Conservation (phyloP, 352 stramenopile species). For the Phytophthora sojae region DNA sequence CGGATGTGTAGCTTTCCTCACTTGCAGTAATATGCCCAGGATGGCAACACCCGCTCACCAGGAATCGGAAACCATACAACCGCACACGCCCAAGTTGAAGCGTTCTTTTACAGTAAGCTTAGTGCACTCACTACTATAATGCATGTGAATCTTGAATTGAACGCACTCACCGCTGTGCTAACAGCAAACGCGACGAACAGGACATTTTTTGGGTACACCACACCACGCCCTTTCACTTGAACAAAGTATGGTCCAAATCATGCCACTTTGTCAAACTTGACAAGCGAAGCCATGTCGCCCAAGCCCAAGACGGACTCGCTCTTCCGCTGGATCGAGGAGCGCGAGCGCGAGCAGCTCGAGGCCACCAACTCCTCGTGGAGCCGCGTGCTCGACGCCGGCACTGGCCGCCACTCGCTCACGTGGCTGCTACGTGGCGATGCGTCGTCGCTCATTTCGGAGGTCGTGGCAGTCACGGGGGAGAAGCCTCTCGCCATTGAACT, state of each 20-base stretch:
- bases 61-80: neutral
- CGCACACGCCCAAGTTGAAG: neutral
- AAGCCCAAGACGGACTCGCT: slow-evolving; percentile 70
- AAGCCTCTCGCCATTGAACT: slow-evolving; percentile 55
- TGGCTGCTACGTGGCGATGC: slow-evolving; percentile 73
- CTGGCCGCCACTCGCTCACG: slow-evolving; percentile 87
- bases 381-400: slow-evolving; percentile 90
- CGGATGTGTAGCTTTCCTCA: neutral
- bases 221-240: neutral
- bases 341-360: slow-evolving; percentile 41
- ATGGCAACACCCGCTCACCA: slow-evolving; percentile 3
- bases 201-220: slow-evolving; percentile 5
- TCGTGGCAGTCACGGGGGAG: slow-evolving; percentile 84
- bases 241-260: neutral
- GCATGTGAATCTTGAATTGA: too few species aligned
- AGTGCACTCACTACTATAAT: too few species aligned
- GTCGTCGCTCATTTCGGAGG: slow-evolving; percentile 37
- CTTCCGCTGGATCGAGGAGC: slow-evolving; percentile 79
- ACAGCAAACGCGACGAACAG: neutral
- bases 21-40: neutral
- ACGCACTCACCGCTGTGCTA: too few species aligned
- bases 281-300: slow-evolving; percentile 10
- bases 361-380: slow-evolving; percentile 48
- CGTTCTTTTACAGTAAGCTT: neutral
- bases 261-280: too few species aligned